Base-by-base conservation (phyloP, 2,329 filamentous ascomycete genomes). In the Zymoseptoria crescenta region DNA sequence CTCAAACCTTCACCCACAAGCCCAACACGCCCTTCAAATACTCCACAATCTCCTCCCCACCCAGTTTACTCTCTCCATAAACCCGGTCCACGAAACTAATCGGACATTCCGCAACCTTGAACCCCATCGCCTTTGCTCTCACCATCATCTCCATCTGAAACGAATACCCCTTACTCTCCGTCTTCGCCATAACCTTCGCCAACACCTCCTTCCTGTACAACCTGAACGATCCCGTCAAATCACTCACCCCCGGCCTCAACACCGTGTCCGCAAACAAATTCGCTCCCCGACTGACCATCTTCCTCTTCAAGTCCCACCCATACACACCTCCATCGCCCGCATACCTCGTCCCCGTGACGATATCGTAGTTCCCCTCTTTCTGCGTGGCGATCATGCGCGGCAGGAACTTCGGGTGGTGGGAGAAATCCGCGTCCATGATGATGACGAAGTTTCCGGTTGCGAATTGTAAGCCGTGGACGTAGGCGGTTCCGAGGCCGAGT, bases 71-170 rank as follows among this genome's bases (percentile, higher is more conserved):
- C 79, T 96, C 93, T 30, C 94, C 94, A 73, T 96, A 99, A 52
- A 99, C 76, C 59, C 94, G 85, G 75, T 99, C 95, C 49, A 97
- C 94, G 74, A 99, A 99, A 24, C 85, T 89, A 67, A 99, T 99
- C 10, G 94, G 94, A 62, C 96, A 93, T 81, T 99, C 94, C 16
- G 89, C 90, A 30, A 99, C 93, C 45, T 87, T 89, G 79, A 85
- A 96, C 0, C 94, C 93, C 89, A 96, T 92, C 16, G 88, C 89
- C 84, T 96, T 96, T 35, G 94, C 94, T 62, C 92, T 83, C 8
- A 97, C 93, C 87, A 96, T 97, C 86, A 99, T 88, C 82, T 96
- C 93, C 94, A 99, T 99, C 84, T 99, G 94, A 81, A 99, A 99
- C 49, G 89, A 93, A 75, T 97, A 99, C 2, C 94, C 94, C 79